Conservation (phyloP, 140 eudicot species). For the Ambrosia hybrid region DNA sequence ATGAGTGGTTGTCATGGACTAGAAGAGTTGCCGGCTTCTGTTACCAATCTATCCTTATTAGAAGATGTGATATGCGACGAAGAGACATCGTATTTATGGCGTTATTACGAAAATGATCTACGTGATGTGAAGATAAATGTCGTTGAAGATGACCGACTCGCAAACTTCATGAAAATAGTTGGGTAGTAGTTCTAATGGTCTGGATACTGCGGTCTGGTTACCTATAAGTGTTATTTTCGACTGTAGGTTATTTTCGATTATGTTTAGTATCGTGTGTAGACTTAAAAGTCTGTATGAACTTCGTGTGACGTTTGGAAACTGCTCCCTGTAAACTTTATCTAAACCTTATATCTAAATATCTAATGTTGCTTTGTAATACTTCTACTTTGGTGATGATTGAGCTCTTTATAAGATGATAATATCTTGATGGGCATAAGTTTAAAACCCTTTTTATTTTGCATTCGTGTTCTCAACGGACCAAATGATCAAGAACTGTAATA, state of each 20-base stretch:
- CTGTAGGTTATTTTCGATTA: too few relatives aligned
- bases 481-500: neutral
- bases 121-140: constrained; percentile 24
- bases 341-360: too few relatives aligned
- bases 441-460: neutral
- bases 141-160: constrained; percentile 41
- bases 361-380: too few relatives aligned
- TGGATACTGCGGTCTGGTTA: neutral
- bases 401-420: neutral
- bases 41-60: constrained; percentile 27
- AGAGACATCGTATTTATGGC: constrained; percentile 42
- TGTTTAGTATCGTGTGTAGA: too few relatives aligned
- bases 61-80: constrained; percentile 47
- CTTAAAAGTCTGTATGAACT: too few relatives aligned
- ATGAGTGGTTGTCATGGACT: constrained; percentile 48
- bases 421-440: neutral
- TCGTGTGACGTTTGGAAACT: too few relatives aligned
- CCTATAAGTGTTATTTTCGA: too few relatives aligned
- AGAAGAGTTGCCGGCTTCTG: constrained; percentile 37
- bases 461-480: neutral
- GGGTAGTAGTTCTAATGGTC: neutral
- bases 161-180: constrained; percentile 34
- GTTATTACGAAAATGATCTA: constrained; percentile 22
- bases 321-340: too few relatives aligned
- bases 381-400: neutral